Percentiles rank a stretch among this genome's conserved stretches.
phyloP scores from a whole-genome alignment of 805 yeast genomes.

The Teunomyces cretensis region DNA sequence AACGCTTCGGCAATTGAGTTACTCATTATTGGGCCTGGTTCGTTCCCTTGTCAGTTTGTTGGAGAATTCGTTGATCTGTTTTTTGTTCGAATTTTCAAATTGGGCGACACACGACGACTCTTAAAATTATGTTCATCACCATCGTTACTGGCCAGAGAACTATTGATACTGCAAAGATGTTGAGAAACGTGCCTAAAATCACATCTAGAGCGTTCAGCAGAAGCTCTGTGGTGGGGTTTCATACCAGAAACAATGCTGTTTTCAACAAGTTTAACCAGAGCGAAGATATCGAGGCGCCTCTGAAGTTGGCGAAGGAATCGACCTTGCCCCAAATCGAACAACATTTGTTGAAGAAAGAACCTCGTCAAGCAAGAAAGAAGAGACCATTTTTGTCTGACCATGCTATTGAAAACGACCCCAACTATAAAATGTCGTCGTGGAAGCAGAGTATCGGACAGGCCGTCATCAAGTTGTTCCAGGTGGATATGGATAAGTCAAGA shows the following conservation, averaged over 20 bases:
- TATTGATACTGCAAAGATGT: not conserved
- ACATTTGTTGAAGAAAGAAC: conserved; percentile 30
- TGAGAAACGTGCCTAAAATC: not conserved
- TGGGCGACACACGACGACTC: not conserved
- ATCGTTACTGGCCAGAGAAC: not conserved
- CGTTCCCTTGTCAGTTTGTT: not conserved
- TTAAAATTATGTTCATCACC: not conserved
- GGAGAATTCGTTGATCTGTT: conserved; percentile 1
- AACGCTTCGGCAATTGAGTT: conserved; percentile 42
- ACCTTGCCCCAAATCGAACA: conserved; percentile 38
- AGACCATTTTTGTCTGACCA: conserved; percentile 41
- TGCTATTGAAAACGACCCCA: conserved; percentile 37
- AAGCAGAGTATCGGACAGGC: conserved; percentile 59
- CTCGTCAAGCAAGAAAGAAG: conserved; percentile 36
- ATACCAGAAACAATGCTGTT: conserved; percentile 10
- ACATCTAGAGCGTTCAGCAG: not conserved
- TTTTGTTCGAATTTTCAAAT: conserved; percentile 3
- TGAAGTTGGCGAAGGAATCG: conserved; percentile 38
- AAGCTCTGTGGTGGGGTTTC: conserved; percentile 7
- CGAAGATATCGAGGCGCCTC: conserved; percentile 30
- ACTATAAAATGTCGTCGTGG: conserved; percentile 34
- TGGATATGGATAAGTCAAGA: conserved; percentile 90
- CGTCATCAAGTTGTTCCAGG: conserved; percentile 56
- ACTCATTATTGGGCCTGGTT: conserved; percentile 25
- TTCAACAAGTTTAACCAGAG: conserved; percentile 16